A percentile compares a stretch with the other conserved stretches of the same genome.
These are phyloP conservation scores for Akanthomyces muscarius DNA, from an alignment of 2,329 filamentous ascomycete species.

Conservation along the genomic window DNA sequence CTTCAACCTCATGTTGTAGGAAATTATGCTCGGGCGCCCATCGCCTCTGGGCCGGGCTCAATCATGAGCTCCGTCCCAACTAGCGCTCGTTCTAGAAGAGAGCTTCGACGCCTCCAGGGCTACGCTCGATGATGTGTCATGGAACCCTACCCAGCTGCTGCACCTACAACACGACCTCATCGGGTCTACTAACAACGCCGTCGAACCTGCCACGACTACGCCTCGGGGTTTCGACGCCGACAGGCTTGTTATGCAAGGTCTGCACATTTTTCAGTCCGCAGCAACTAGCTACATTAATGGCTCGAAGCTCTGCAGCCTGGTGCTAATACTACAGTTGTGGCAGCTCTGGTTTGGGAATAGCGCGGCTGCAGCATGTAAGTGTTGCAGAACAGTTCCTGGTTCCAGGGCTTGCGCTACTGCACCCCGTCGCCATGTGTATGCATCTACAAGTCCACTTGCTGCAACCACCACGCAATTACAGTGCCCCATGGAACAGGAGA, in stretches of 20 bases:
- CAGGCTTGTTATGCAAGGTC: neutral
- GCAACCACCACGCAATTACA: conserved; percentile 1
- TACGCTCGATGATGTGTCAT: neutral
- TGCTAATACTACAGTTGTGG: neutral
- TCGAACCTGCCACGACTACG: neutral
- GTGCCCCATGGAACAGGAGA: neutral
- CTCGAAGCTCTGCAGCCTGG: neutral
- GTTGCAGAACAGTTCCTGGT: neutral
- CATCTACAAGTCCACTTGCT: neutral
- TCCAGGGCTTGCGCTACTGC: conserved; percentile 1
- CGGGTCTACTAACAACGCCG: neutral
- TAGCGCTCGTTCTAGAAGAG: conserved; percentile 1
- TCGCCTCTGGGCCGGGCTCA: neutral
- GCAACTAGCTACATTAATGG: neutral
- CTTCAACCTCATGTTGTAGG: neutral
- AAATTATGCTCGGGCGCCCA: neutral
- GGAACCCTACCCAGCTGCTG: neutral
- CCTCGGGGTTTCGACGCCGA: neutral
- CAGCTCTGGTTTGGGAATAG: conserved; percentile 1
- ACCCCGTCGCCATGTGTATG: neutral
- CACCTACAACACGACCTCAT: neutral
- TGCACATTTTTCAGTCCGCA: neutral
- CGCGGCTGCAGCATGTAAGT: conserved; percentile 8
- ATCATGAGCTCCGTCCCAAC: neutral
- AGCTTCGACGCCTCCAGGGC: neutral